Base-by-base conservation (phyloP, 1,284 basidiomycete genomes). In the Cryptococcus wingfieldii region DNA sequence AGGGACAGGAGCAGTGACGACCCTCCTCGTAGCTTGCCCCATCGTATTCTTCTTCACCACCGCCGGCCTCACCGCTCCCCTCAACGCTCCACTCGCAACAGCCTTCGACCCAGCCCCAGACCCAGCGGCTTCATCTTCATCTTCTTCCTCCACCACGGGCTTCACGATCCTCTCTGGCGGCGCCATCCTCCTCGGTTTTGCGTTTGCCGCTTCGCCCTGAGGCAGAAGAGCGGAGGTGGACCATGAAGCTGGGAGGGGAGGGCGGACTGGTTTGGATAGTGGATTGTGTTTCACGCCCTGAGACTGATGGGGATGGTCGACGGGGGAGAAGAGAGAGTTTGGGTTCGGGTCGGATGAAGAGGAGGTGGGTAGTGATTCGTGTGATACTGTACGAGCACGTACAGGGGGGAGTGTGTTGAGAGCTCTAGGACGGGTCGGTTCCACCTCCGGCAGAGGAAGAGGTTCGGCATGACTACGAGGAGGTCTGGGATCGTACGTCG, bases 1-100 rank as follows among this genome's bases (percentile, higher is more conserved):
- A 18, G 57, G 53, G 10, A 19, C 38, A 31, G 68, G 67, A 39
- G 66, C 67, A 38, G 65, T 69, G 27, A 69, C 64, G 6, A 68
- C 62, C 23, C 69, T 53, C 34, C 67, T 52, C 38, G 64, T 61
- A 10, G 69, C 66, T 42, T 65, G 64, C 39, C 68, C 68, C n/a
- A 70, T 45, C 8, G 25, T 38, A 45, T 38, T 27, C 47, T 54
- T 25, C 49, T 56, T 19, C 43, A 34, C n/a, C 38, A 45, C 45
- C 3, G 23, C 47, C 55, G 56, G 57, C 25, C 58, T 42, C 3
- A 55, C 50, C 14, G 62, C 54, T 16, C 62, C 60, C 4, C 61
- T 43, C 3, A 63, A 41, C 7, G 45, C 38, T 39, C 57, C 57
- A 38, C 55, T 47, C 0, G 56, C 56, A 2, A 10, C 41, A 42